phyloP scores from a whole-genome alignment of 306 rosid genomes.

The cucumber (Cucumis sativus) region Cucumber_9930_V3 NC_026658.2:24715001-24715500 shows the following conservation, averaged over 20 bases:
- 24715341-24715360: slow-evolving; percentile 65
- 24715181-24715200: slow-evolving; percentile 8
- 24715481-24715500: slow-evolving; percentile 62
- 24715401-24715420: slow-evolving; percentile 77
- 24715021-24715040: not conserved
- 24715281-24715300: slow-evolving; percentile 18
- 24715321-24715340: slow-evolving; percentile 49
- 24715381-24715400: slow-evolving; percentile 88
- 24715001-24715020: not conserved
- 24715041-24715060: not conserved
- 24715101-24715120: not conserved
- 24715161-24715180: slow-evolving; percentile 5
- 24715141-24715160: not conserved
- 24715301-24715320: slow-evolving; percentile 20
- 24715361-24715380: slow-evolving; percentile 91
- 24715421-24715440: slow-evolving; percentile 86
- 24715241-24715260: slow-evolving; percentile 40
- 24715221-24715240: slow-evolving; percentile 61
- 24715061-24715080: not conserved
- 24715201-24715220: slow-evolving; percentile 89
- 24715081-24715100: not conserved
- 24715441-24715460: slow-evolving; percentile 94
- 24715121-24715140: not conserved
- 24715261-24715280: slow-evolving; percentile 25
- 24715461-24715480: slow-evolving; percentile 90